These are phyloP conservation scores for Chloris gayana DNA, from an alignment of 176 grass and related monocot genomes.

Conservation along the genomic window DNA sequence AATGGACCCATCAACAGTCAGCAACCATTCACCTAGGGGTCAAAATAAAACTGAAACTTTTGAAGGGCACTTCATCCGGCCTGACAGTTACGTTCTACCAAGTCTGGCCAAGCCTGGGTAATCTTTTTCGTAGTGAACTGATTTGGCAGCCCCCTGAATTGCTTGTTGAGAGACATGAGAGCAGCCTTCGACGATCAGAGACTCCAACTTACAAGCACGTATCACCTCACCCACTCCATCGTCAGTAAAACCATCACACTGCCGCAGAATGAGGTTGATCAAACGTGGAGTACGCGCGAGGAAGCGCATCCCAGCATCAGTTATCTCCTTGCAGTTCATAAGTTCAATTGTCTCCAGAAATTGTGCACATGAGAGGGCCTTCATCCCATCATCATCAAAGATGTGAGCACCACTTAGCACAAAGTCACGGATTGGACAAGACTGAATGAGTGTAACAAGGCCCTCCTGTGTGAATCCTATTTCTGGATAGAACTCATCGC, in stretches of 20 bases:
- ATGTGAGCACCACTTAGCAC: constrained; percentile 42
- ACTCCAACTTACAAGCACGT: constrained; percentile 41
- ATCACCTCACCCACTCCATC: constrained; percentile 35
- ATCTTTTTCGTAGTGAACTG: constrained; percentile 22
- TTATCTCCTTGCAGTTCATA: constrained; percentile 31
- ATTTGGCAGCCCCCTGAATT: constrained; percentile 46
- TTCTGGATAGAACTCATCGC: neutral
- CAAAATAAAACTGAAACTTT: no score
- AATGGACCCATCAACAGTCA: no score
- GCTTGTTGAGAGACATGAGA: constrained; percentile 42
- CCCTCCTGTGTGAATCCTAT: constrained; percentile 54
- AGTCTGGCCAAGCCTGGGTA: neutral
- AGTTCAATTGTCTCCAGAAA: constrained; percentile 62
- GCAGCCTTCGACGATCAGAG: constrained; percentile 45
- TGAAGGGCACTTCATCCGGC: no score
- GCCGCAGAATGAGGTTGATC: constrained; percentile 42
- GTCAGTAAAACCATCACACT: constrained; percentile 28
- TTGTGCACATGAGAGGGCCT: constrained; percentile 35
- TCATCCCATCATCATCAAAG: constrained; percentile 49
- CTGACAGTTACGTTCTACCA: no score
- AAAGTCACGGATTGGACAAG: constrained; percentile 51
- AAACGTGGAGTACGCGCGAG: constrained; percentile 23
- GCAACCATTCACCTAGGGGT: no score
- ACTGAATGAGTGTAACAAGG: constrained; percentile 45
- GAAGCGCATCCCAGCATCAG: constrained; percentile 46